phyloP scores from a whole-genome alignment of 129 eudicot species.

The Saposhnikovia divaricata region DNA sequence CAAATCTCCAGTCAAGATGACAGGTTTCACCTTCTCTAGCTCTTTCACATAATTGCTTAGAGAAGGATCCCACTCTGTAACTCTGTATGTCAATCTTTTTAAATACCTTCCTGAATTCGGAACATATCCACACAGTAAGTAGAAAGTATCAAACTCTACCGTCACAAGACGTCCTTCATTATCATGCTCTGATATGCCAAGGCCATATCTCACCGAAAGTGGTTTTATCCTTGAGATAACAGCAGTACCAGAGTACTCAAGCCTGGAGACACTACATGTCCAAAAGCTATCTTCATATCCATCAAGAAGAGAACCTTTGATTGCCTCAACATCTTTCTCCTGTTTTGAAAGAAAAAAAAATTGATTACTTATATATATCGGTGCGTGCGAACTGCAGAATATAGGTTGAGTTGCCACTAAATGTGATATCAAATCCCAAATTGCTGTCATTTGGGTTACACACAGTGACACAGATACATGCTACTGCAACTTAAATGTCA shows the following conservation, averaged over 20 bases:
- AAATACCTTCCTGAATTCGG: conserved; percentile 92
- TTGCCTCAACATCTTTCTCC: conserved; percentile 88
- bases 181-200: conserved; percentile 88
- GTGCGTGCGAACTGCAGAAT: neutral
- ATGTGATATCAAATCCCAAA: neutral
- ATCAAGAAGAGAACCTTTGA: conserved; percentile 53
- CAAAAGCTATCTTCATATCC: conserved; percentile 82
- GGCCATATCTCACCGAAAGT: conserved; percentile 72
- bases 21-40: conserved; percentile 90
- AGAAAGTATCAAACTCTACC: conserved; percentile 72
- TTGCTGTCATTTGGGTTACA: neutral
- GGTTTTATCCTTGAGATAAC: conserved; percentile 88
- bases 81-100: conserved; percentile 83
- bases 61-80: conserved; percentile 77
- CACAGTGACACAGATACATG: too few relatives aligned
- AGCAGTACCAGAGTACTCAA: conserved; percentile 89
- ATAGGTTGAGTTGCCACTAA: neutral
- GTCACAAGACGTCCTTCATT: conserved; percentile 95
- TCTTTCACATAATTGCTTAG: conserved; percentile 80
- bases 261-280: conserved; percentile 84
- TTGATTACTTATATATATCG: neutral
- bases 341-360: conserved; percentile 21
- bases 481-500: too few relatives aligned
- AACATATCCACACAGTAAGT: conserved; percentile 62
- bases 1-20: conserved; percentile 86